phyloP scores from a whole-genome alignment of 768 basidiomycete species.

The Mycena epipterygia region DNA sequence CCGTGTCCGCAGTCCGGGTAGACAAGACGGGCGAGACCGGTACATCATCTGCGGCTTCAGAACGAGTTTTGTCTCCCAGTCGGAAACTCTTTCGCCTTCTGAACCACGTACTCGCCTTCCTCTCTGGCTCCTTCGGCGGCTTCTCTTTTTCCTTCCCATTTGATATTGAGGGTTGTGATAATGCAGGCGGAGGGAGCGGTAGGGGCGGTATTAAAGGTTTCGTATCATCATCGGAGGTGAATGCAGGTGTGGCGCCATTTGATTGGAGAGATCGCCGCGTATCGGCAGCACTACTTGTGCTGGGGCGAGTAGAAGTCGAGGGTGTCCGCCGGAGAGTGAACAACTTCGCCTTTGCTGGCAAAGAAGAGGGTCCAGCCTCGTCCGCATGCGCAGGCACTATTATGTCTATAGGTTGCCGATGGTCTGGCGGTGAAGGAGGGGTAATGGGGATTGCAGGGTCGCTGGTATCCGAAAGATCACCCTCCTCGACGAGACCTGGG shows the following conservation, averaged over 20 bases:
- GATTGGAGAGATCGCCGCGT: slow-evolving; percentile 43
- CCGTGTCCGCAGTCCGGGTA: slow-evolving; percentile 24
- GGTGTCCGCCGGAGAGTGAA: slow-evolving; percentile 51
- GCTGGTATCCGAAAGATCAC: slow-evolving; percentile 44
- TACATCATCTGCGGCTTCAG: slow-evolving; percentile 31
- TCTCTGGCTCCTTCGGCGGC: slow-evolving; percentile 44
- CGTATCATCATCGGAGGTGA: slow-evolving; percentile 27
- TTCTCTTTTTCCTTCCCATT: slow-evolving; percentile 54
- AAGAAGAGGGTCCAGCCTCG: slow-evolving; percentile 7
- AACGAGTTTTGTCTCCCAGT: slow-evolving; percentile 48
- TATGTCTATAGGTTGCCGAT: slow-evolving; percentile 25
- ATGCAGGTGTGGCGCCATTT: slow-evolving; percentile 21
- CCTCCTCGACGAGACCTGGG: slow-evolving; percentile 45
- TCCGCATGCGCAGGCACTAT: slow-evolving; percentile 22
- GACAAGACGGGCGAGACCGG: slow-evolving; percentile 29
- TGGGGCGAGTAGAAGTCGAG: slow-evolving; percentile 44
- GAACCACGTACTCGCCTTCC: slow-evolving; percentile 64
- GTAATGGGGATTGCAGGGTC: slow-evolving; percentile 42
- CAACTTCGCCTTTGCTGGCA: slow-evolving; percentile 41
- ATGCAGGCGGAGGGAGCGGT: slow-evolving; percentile 44
- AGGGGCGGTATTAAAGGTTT: slow-evolving; percentile 24
- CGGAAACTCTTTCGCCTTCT: slow-evolving; percentile 64
- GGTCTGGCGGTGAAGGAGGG: slow-evolving; percentile 37
- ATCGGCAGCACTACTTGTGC: slow-evolving; percentile 40
- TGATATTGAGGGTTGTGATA: slow-evolving; percentile 35